Base-by-base conservation (phyloP, 179 eudicot genomes). In the Beta macrorhiza region DNA sequence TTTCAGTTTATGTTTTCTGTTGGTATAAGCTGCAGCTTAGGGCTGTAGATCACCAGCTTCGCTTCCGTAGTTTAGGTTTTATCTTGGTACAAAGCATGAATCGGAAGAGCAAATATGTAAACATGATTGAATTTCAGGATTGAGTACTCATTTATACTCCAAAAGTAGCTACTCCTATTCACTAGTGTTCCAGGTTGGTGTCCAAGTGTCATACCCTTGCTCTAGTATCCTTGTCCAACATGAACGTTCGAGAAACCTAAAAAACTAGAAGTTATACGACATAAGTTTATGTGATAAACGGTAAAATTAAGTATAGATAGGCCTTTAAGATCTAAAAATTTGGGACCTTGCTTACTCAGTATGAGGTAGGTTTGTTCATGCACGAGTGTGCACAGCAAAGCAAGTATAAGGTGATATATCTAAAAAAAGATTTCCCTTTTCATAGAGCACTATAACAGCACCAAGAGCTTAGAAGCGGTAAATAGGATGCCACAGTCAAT, bases 1-100 rank as follows among this genome's bases (percentile, higher is more conserved):
- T 74, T 72, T 76, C 64, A 13, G 14, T 75, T 78, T 75, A 29
- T 65, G 80, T n/a, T 64, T 51, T 77, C 51, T 70, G 19, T 37
- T 61, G 20, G 42, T 68, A 20, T 11, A 51, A 49, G 51, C 20
- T 47, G 72, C 51, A 17, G 17, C 42, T 37, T 37, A 37, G 42
- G 42, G 42, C 42, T 11, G 67, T 78, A 29, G 52, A 17, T 67
- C 5, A 71, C 58, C 47, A 29, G 32, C 51, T 44, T 69, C n/a
- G 29, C 62, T 17, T 70, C 17, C 72, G 52, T 37, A 37, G 42
- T 37, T 37, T 37, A 37, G 42, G 42, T 25, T 37, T 37, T 37
- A 37, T 37, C 42, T 37, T 37, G 42, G 42, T 37, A 37, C 42
- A 37, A 37, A 2, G 1, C 42, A 37, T 37, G 42, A 37, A 37